These are phyloP conservation scores for Metschnikowia proteae DNA, from an alignment of 805 yeast species.

Conservation along the genomic window DNA sequence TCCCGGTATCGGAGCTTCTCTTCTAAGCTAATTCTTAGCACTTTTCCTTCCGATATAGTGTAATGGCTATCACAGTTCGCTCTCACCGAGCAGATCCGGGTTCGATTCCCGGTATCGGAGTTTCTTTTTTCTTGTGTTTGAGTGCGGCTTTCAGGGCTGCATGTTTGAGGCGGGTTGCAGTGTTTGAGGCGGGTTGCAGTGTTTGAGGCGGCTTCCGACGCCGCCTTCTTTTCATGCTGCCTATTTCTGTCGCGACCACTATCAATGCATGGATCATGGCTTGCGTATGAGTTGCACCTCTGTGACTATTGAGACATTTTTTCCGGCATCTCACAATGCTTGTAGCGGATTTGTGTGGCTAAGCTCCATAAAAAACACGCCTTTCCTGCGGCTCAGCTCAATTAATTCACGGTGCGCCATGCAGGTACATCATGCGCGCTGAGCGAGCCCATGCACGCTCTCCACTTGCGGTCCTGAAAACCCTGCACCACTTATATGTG, in stretches of 20 bases:
- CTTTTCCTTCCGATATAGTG: constrained; percentile 13
- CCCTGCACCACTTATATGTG: neutral
- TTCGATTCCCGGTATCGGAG: constrained; percentile 23
- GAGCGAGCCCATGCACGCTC: neutral
- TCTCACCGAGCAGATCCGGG: constrained; percentile 22
- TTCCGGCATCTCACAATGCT: too few species aligned
- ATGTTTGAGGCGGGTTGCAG: too few species aligned
- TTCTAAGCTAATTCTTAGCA: neutral
- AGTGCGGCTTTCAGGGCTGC: too few species aligned
- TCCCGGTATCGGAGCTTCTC: constrained; percentile 19
- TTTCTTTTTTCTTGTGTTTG: constrained; percentile 2
- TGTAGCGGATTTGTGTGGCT: too few species aligned
- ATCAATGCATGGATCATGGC: too few species aligned
- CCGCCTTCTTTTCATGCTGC: too few species aligned
- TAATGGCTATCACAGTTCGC: constrained; percentile 20
- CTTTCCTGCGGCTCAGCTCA: too few species aligned
- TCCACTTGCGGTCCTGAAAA: neutral
- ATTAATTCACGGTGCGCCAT: neutral
- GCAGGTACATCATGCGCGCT: constrained; percentile 2
- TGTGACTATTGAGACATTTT: too few species aligned
- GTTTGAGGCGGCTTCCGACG: too few species aligned
- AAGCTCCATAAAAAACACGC: neutral
- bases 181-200: too few species aligned
- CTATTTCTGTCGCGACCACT: too few species aligned
- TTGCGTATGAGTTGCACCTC: too few species aligned